A percentile compares a stretch with the other conserved stretches of the same genome.
phyloP scores from a whole-genome alignment of 2,329 filamentous ascomycete species.

The Phialophora chinensis region DNA sequence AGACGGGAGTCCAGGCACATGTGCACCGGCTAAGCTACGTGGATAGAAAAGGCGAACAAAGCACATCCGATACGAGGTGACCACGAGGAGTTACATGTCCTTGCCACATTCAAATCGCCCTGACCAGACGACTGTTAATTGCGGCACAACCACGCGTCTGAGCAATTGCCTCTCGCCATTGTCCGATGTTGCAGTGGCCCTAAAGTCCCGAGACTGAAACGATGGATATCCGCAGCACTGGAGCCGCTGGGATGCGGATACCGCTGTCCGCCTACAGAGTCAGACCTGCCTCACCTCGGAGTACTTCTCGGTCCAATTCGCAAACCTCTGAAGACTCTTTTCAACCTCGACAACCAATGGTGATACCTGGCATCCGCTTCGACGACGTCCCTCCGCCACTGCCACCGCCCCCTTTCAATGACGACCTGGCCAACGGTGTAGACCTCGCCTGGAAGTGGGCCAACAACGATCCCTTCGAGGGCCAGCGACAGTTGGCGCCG shows the following conservation, averaged over 20 bases:
- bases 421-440: slow-evolving; percentile 61
- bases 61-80: slow-evolving; percentile 4
- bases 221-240: slow-evolving; percentile 35
- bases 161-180: slow-evolving; percentile 20
- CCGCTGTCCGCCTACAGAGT: slow-evolving; percentile 27
- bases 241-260: slow-evolving; percentile 28
- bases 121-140: background rate
- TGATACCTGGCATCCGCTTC: slow-evolving; percentile 64
- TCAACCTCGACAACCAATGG: slow-evolving; percentile 61
- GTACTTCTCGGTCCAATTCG: slow-evolving; percentile 46
- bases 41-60: background rate
- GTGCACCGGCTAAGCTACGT: slow-evolving; percentile 15
- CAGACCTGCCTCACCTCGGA: slow-evolving; percentile 24
- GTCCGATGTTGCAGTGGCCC: slow-evolving; percentile 35
- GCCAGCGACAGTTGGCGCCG: slow-evolving; percentile 46
- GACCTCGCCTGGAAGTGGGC: slow-evolving; percentile 69
- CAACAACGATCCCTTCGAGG: slow-evolving; percentile 59
- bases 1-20: slow-evolving; percentile 5
- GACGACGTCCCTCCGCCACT: slow-evolving; percentile 65
- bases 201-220: slow-evolving; percentile 13
- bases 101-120: slow-evolving; percentile 28
- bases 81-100: slow-evolving; percentile 8
- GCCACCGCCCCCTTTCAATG: slow-evolving; percentile 66
- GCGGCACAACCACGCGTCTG: slow-evolving; percentile 12
- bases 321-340: slow-evolving; percentile 51